Base-by-base conservation (phyloP, 352 stramenopile species). In the Phytophthora macrochlamydospora region DNA sequence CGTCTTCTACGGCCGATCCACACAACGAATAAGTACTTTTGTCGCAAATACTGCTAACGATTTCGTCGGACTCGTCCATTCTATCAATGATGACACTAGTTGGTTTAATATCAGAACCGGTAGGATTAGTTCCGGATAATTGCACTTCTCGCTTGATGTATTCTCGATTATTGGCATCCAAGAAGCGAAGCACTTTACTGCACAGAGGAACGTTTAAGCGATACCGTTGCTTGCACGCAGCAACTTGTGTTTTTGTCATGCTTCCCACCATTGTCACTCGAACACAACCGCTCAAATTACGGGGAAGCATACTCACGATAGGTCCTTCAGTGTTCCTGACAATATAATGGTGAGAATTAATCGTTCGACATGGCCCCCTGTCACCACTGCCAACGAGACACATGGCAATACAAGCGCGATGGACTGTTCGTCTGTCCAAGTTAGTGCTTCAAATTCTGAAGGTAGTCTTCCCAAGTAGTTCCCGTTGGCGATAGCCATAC, bases 11-110 rank as follows among this genome's bases (percentile, higher is more conserved):
- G 11, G 45, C 14, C 6, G 18, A 35, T 24, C 45, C 45, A 51
- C 9, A 51, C 8, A 12, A 8, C 7, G 18, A 35, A 33, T 51
- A 51, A 4, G 18, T 51, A 24, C 45, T 33, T 5, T 31, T 13
- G 28, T 51, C 45, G 7, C 45, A 3, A 32, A 51, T 31, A 33
- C 7, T 14, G 18, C 40, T 51, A 11, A 51, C 28, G 28, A 51
- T 33, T 33, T 31, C 28, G 7, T 51, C 45, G 1, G 35, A 40
- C 35, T 11, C 9, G 35, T 31, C 18, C 45, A 32, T 51, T 51
- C 45, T 51, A 13, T 51, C 45, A 12, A 51, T 24, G 24, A 51
- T 51, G 13, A 51, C 45, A 33, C 45, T 51, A 5, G 45, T 51
- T 51, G 6, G 35, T 40, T 40, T 40, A 11, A 40, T 11, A 11